phyloP scores from a whole-genome alignment of 208 protist species.

The Leishmania gerbilli region DNA sequence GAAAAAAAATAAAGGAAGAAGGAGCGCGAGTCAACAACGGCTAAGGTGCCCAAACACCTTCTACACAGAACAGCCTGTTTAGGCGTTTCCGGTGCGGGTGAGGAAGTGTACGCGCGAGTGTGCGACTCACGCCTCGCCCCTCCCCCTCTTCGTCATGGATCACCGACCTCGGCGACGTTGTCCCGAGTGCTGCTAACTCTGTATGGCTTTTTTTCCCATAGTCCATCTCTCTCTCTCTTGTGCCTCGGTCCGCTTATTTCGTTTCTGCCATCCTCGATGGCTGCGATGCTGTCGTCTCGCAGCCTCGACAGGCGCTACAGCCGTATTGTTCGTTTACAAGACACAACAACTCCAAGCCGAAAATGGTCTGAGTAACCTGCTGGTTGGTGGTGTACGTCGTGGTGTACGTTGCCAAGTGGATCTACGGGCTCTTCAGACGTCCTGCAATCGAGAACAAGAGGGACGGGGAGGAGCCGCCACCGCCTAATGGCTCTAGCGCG shows the following conservation, averaged over 20 bases:
- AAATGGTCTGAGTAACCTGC: slow-evolving; percentile 49
- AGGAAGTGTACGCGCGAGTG: background rate
- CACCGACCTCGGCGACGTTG: background rate
- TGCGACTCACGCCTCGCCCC: background rate
- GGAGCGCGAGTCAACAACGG: background rate
- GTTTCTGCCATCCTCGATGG: background rate
- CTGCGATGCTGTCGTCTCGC: background rate
- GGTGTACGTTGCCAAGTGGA: slow-evolving; percentile 36
- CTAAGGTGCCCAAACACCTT: too few species aligned
- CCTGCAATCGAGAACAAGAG: slow-evolving; percentile 17
- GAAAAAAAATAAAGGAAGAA: background rate
- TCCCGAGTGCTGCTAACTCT: too few species aligned
- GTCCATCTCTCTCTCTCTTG: background rate
- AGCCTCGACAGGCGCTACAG: background rate
- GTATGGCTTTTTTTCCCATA: background rate
- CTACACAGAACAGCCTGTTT: background rate
- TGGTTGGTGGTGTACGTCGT: slow-evolving; percentile 66
- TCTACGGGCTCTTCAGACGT: slow-evolving; percentile 27
- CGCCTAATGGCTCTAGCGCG: background rate
- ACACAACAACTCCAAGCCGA: background rate
- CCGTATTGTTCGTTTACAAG: background rate
- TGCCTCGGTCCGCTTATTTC: background rate
- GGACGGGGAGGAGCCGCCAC: background rate
- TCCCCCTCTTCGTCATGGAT: background rate
- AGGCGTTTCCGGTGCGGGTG: background rate